These are phyloP conservation scores for Prunus mira DNA, from an alignment of 306 rosid species.

Conservation along the genomic window DNA sequence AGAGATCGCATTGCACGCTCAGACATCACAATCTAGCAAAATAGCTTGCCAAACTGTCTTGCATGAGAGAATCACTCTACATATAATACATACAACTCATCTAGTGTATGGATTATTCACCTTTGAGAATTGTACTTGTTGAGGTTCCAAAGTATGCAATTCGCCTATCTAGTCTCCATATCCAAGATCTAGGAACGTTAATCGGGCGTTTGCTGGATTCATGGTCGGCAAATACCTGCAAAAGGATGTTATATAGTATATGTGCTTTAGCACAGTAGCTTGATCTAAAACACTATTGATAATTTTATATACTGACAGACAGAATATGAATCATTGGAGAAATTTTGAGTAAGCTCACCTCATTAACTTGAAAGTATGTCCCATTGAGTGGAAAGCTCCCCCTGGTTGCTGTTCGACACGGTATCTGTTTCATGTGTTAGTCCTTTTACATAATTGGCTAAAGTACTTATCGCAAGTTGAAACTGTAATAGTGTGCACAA, in stretches of 20 bases:
- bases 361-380: slow-evolving; percentile 79
- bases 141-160: slow-evolving; percentile 52
- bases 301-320: not conserved
- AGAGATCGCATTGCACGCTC: too few species aligned
- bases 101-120: slow-evolving; percentile 20
- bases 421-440: slow-evolving; percentile 44
- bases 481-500: not conserved
- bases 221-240: slow-evolving; percentile 59
- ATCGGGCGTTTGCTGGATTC: slow-evolving; percentile 53
- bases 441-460: not conserved
- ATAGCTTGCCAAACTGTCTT: not conserved
- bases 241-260: not conserved
- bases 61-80: not conserved
- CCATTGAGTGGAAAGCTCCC: slow-evolving; percentile 70
- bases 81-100: not conserved
- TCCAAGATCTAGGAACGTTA: slow-evolving; percentile 40
- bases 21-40: not conserved
- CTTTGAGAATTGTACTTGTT: slow-evolving; percentile 37
- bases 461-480: not conserved
- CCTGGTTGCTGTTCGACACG: slow-evolving; percentile 59
- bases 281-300: not conserved
- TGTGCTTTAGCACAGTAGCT: not conserved
- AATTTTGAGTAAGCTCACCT: slow-evolving; percentile 37
- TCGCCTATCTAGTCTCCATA: slow-evolving; percentile 35
- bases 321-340: not conserved